A percentile compares a stretch with the other conserved stretches of the same genome.
Conservation (phyloP, 495 filamentous ascomycete species). For the Hypoxylon fragiforme region DNA sequence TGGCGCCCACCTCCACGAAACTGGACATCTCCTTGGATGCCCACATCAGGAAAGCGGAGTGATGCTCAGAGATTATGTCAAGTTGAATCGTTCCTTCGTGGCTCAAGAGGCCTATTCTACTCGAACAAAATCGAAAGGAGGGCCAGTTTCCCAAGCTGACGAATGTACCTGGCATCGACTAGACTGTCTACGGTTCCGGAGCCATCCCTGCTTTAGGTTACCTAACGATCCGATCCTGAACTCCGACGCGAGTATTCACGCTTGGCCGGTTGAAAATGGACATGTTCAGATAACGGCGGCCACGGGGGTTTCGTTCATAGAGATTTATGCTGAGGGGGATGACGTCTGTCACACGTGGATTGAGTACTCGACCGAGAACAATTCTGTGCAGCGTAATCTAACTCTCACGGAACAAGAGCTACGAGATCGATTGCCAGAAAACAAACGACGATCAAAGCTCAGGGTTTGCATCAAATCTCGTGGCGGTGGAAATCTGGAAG, state of each 20-base stretch:
- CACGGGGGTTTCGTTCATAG: slow-evolving; percentile 79
- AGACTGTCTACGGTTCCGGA: slow-evolving; percentile 83
- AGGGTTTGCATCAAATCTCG: slow-evolving; percentile 74
- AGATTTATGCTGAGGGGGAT: slow-evolving; percentile 77
- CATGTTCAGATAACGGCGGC: slow-evolving; percentile 77
- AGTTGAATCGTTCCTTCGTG: slow-evolving; percentile 79
- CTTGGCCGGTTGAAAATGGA: slow-evolving; percentile 83
- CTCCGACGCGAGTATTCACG: slow-evolving; percentile 78
- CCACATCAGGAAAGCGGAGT: slow-evolving; percentile 85
- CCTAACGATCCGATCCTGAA: slow-evolving; percentile 70
- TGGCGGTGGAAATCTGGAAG: slow-evolving; percentile 68
- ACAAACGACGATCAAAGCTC: slow-evolving; percentile 69
- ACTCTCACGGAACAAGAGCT: slow-evolving; percentile 75
- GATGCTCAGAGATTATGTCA: slow-evolving; percentile 86
- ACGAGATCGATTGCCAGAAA: slow-evolving; percentile 67
- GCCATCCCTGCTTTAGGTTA: slow-evolving; percentile 86
- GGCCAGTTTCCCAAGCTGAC: slow-evolving; percentile 70
- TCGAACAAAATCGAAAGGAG: slow-evolving; percentile 78
- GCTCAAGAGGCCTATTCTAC: slow-evolving; percentile 80
- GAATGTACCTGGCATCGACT: slow-evolving; percentile 89
- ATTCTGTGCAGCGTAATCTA: slow-evolving; percentile 68
- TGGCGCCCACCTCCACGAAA: slow-evolving; percentile 87
- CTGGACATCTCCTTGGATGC: slow-evolving; percentile 83
- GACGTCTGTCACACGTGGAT: slow-evolving; percentile 74
- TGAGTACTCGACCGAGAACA: slow-evolving; percentile 70